Percentiles rank a stretch among this genome's conserved stretches.
These are phyloP conservation scores for Verticillium longisporum DNA, from an alignment of 2,329 filamentous ascomycete genomes.

Conservation along the genomic window DNA sequence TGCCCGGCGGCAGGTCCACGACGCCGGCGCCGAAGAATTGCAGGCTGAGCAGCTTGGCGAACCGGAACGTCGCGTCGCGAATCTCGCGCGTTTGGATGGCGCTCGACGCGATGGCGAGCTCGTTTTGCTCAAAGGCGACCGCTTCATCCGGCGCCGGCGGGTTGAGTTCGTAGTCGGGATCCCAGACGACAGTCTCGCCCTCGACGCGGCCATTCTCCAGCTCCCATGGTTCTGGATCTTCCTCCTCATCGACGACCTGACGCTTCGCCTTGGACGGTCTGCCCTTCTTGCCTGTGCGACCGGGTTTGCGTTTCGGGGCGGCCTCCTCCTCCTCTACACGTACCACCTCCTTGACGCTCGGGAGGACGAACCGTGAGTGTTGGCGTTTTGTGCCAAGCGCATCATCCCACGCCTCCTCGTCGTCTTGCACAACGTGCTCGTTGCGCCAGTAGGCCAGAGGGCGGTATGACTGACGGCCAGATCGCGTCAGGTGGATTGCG, in stretches of 20 bases:
- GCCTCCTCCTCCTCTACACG: constrained; percentile 59
- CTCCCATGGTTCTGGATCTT: constrained; percentile 65
- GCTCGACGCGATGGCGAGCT: constrained; percentile 48
- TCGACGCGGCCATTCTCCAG: constrained; percentile 54
- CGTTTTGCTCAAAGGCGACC: constrained; percentile 45
- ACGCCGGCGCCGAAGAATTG: constrained; percentile 87
- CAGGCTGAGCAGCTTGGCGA: constrained; percentile 78
- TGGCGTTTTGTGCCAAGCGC: constrained; percentile 3
- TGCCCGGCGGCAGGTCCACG: constrained; percentile 77
- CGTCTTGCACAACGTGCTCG: constrained; percentile 64
- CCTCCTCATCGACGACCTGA: constrained; percentile 37
- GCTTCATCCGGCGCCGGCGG: constrained; percentile 49
- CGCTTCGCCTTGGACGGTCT: constrained; percentile 9
- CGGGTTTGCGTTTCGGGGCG: constrained; percentile 12
- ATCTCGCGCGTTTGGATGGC: constrained; percentile 54
- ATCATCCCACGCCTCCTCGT: constrained; percentile 34
- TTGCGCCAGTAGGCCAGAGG: constrained; percentile 84
- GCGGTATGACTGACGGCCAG: constrained; percentile 69
- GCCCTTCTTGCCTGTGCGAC: constrained; percentile 17
- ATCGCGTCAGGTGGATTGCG: constrained; percentile 56
- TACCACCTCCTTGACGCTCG: constrained; percentile 70
- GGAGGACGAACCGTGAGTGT: constrained; percentile 47
- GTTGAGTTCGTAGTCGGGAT: constrained; percentile 46
- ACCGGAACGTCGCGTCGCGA: constrained; percentile 67
- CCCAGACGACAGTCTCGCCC: constrained; percentile 59